Conservation (phyloP, 441 rosid genomes). For the Daphne laureola region DNA sequence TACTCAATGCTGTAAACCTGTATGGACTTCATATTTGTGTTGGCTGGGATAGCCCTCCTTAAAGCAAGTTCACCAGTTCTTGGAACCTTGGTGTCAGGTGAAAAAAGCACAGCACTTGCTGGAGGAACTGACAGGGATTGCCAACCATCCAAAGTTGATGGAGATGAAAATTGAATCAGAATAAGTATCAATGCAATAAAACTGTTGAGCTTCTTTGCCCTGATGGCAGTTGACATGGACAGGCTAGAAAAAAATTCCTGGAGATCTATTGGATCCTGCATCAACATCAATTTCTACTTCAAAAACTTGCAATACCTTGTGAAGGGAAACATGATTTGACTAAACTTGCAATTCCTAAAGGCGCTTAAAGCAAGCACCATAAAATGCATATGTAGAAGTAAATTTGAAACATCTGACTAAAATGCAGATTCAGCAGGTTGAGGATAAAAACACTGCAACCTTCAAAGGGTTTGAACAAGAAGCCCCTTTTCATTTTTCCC, state of each 20-base stretch:
- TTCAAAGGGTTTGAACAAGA: no score
- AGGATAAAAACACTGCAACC: no score
- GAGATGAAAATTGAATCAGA: slow-evolving; percentile 59
- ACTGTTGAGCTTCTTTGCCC: slow-evolving; percentile 36
- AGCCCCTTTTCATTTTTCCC: no score
- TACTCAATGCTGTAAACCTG: slow-evolving; percentile 37
- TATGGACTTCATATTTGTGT: slow-evolving; percentile 75
- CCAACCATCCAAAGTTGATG: slow-evolving; percentile 50
- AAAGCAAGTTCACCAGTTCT: slow-evolving; percentile 94
- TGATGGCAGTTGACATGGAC: slow-evolving; percentile 23
- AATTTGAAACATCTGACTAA: no score
- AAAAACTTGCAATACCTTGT: slow-evolving; percentile 15
- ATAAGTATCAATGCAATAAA: slow-evolving; percentile 44
- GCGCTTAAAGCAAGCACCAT: no score
- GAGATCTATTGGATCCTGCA: slow-evolving; percentile 45
- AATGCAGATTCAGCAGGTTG: no score
- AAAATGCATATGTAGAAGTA: no score
- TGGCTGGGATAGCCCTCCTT: slow-evolving; percentile 84
- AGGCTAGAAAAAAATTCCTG: slow-evolving; percentile 21
- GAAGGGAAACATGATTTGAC: neutral
- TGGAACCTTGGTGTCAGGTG: slow-evolving; percentile 91
- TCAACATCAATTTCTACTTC: slow-evolving; percentile 23
- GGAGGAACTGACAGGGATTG: slow-evolving; percentile 44
- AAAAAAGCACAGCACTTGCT: slow-evolving; percentile 80
- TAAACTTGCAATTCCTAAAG: neutral